Evolutionary conservation across 345 rosid species (phyloP).

Genomic region (Brassica carinata): DNA sequence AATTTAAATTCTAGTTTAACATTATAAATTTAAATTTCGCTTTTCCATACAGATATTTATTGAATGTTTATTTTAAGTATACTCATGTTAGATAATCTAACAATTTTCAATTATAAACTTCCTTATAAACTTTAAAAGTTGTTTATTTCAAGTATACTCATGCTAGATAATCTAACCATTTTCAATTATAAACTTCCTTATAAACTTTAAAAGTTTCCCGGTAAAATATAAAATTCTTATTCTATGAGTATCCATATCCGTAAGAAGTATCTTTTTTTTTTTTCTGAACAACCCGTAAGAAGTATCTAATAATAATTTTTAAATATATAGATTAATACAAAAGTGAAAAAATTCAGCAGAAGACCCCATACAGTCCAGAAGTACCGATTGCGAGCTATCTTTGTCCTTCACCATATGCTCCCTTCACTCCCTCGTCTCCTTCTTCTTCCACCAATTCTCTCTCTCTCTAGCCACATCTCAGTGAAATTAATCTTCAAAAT

Average conservation of each 20-base stretch:
- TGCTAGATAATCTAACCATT: background rate
- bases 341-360: constrained; percentile 26
- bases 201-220: background rate
- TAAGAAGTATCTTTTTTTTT: background rate
- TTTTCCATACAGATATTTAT: too few species aligned
- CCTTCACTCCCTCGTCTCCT: constrained; percentile 42
- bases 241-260: constrained; percentile 22
- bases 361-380: constrained; percentile 42
- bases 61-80: too few species aligned
- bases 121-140: too few species aligned
- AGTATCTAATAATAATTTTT: too few species aligned
- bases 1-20: too few species aligned
- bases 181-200: background rate
- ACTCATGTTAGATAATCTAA: too few species aligned
- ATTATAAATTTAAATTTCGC: too few species aligned
- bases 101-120: too few species aligned
- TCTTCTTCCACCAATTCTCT: constrained; percentile 12
- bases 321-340: background rate
- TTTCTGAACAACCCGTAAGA: too few species aligned
- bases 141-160: too few species aligned
- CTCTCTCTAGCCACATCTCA: background rate
- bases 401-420: constrained; percentile 49
- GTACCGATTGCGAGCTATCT: constrained; percentile 43
- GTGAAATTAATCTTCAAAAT: constrained; percentile 2
- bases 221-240: background rate